Evolutionary conservation across 768 basidiomycete species (phyloP).

Genomic region (Tubosaeta sp.): DNA sequence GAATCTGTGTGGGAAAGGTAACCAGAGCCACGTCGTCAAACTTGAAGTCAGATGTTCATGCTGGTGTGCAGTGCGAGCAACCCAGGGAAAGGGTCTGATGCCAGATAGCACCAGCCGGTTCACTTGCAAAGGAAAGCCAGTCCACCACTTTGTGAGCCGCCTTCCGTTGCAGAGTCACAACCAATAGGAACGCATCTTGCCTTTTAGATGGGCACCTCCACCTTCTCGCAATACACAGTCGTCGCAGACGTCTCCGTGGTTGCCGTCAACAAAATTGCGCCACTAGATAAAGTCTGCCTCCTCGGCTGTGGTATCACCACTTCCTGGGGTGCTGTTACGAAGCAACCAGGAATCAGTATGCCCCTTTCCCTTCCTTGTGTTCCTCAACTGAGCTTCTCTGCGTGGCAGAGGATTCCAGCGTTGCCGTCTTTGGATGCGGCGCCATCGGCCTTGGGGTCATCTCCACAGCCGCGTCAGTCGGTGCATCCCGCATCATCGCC

Average conservation of each 20-base stretch:
- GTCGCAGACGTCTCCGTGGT: constrained; percentile 97
- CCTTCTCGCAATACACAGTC: constrained; percentile 99
- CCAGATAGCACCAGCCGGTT: constrained; percentile 87
- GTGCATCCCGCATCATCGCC: constrained; percentile 87
- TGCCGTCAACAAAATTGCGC: constrained; percentile 78
- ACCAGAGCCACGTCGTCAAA: not conserved
- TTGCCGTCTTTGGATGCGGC: constrained; percentile 95
- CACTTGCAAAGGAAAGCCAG: constrained; percentile 78
- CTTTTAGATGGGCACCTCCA: constrained; percentile 92
- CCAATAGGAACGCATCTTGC: not conserved
- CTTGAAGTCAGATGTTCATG: not conserved
- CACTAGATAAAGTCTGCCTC: constrained; percentile 94
- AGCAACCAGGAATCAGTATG: constrained; percentile 83
- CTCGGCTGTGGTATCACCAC: constrained; percentile 97
- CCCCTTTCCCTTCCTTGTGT: constrained; percentile 8
- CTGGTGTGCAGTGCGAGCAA: constrained; percentile 65
- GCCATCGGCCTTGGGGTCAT: constrained; percentile 95
- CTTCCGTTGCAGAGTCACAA: not conserved
- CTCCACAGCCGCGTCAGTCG: constrained; percentile 70
- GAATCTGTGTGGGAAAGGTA: constrained; percentile 94
- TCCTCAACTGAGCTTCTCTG: not conserved
- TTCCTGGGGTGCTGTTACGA: constrained; percentile 95
- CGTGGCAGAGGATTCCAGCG: constrained; percentile 67
- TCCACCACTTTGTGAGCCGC: constrained; percentile 83
- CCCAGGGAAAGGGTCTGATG: constrained; percentile 94